Conservation (phyloP, 2,329 filamentous ascomycete species). For the Metarhizium brunneum region DNA sequence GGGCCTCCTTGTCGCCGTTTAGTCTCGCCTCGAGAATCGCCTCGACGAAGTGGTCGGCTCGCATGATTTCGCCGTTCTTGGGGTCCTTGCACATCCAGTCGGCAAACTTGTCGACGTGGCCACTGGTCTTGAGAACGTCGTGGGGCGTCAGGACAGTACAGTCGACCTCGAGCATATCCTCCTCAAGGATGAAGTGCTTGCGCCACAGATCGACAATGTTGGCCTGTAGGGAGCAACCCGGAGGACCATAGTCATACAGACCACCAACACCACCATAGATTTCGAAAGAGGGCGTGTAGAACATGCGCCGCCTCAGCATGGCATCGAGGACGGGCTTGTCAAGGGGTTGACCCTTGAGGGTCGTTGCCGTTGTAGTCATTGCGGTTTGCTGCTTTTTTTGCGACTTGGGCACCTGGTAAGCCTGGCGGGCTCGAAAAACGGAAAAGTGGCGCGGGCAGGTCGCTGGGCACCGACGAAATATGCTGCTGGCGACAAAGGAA, state of each 20-base stretch:
- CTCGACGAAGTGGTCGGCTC: constrained; percentile 94
- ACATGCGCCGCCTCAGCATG: constrained; percentile 78
- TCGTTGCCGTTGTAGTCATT: constrained; percentile 53
- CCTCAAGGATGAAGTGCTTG: constrained; percentile 86
- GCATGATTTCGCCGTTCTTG: constrained; percentile 92
- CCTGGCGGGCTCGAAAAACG: constrained; percentile 19
- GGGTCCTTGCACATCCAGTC: constrained; percentile 99
- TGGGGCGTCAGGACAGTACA: constrained; percentile 90
- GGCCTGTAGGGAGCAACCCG: constrained; percentile 75
- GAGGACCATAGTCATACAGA: constrained; percentile 89
- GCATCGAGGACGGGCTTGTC: constrained; percentile 75
- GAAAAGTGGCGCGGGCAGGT: constrained; percentile 18
- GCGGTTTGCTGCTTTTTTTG: constrained; percentile 13
- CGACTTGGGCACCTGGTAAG: constrained; percentile 18
- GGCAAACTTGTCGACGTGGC: constrained; percentile 95
- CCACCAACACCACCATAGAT: constrained; percentile 86
- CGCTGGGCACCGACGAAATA: constrained; percentile 11
- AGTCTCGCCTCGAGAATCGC: constrained; percentile 80
- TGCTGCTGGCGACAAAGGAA: constrained; percentile 3
- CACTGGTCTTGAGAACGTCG: constrained; percentile 88
- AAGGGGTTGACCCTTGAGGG: constrained; percentile 81
- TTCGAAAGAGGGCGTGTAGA: constrained; percentile 93
- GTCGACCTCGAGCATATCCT: constrained; percentile 93
- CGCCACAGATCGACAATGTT: constrained; percentile 85
- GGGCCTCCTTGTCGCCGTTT: constrained; percentile 86